A percentile compares a stretch with the other conserved stretches of the same genome.
These are phyloP conservation scores for Ustulina deusta DNA, from an alignment of 2,329 filamentous ascomycete genomes.

Conservation along the genomic window DNA sequence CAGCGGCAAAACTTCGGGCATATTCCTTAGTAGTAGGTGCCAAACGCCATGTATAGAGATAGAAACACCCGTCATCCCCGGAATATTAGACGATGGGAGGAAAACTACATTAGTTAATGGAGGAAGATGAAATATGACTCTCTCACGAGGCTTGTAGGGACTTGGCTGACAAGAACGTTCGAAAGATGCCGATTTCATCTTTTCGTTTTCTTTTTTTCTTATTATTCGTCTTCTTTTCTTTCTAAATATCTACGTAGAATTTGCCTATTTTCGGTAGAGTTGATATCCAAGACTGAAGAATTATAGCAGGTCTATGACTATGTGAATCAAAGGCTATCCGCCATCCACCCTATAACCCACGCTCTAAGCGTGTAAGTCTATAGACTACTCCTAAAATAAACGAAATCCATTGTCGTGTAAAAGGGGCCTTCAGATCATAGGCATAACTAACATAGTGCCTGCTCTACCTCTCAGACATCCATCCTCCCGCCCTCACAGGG, in stretches of 20 bases:
- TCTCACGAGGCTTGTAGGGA: background rate
- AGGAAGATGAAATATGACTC: background rate
- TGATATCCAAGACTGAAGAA: background rate
- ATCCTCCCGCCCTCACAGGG: background rate
- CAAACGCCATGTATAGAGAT: background rate
- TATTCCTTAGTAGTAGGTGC: background rate
- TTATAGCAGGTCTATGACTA: background rate
- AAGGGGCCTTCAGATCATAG: background rate
- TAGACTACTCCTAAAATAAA: background rate
- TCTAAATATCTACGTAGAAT: background rate
- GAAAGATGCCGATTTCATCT: background rate
- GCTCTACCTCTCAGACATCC: background rate
- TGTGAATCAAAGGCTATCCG: background rate
- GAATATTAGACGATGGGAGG: background rate
- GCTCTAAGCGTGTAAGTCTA: background rate
- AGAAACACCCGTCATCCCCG: background rate
- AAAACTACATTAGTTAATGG: background rate
- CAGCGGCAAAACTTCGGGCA: slow-evolving; percentile 34
- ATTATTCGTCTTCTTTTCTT: background rate
- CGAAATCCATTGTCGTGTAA: background rate
- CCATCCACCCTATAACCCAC: background rate
- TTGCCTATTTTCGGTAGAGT: background rate
- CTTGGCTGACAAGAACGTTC: background rate
- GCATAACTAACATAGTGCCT: background rate
- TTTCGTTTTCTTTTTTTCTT: background rate